A percentile compares a stretch with the other conserved stretches of the same genome.
These are phyloP conservation scores for grape (Vitis vinifera) DNA, from an alignment of 164 flowering plant genomes.

Conservation along the genomic window DNA sequence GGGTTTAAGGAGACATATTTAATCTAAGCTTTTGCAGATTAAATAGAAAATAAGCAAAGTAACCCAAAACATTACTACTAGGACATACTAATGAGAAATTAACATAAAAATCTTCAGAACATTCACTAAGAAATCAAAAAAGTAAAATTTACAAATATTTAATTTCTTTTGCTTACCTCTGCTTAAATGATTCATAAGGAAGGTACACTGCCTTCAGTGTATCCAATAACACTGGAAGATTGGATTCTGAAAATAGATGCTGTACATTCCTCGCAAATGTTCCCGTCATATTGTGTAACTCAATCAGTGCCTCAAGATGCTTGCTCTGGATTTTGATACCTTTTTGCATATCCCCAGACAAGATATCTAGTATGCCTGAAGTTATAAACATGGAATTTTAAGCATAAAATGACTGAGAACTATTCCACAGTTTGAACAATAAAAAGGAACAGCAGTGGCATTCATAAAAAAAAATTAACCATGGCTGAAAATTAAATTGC, in stretches of 20 bases:
- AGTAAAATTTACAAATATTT: no score
- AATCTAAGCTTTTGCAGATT: neutral
- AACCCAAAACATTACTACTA: no score
- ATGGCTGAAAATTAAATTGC: neutral
- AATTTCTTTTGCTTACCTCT: conserved; percentile 47
- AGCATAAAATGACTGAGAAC: conserved; percentile 5
- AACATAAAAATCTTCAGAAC: neutral
- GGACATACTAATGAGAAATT: no score
- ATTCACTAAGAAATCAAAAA: neutral
- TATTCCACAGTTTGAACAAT: conserved; percentile 6
- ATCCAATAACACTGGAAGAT: conserved; percentile 56
- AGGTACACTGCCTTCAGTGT: conserved; percentile 76
- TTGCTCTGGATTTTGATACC: conserved; percentile 80
- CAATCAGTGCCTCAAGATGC: conserved; percentile 90
- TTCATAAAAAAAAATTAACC: neutral
- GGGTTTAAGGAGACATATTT: no score
- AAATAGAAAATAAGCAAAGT: neutral
- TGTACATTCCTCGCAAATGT: conserved; percentile 91
- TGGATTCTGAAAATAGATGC: conserved; percentile 88
- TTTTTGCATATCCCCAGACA: conserved; percentile 89
- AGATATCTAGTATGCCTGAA: conserved; percentile 84
- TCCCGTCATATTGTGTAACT: conserved; percentile 83
- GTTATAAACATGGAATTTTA: conserved; percentile 8
- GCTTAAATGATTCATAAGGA: conserved; percentile 87
- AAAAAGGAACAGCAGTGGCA: neutral